Percentiles rank a stretch among this genome's conserved stretches.
These are phyloP conservation scores for Teunomyces pallodes DNA, from an alignment of 805 yeast species.

Conservation along the genomic window DNA sequence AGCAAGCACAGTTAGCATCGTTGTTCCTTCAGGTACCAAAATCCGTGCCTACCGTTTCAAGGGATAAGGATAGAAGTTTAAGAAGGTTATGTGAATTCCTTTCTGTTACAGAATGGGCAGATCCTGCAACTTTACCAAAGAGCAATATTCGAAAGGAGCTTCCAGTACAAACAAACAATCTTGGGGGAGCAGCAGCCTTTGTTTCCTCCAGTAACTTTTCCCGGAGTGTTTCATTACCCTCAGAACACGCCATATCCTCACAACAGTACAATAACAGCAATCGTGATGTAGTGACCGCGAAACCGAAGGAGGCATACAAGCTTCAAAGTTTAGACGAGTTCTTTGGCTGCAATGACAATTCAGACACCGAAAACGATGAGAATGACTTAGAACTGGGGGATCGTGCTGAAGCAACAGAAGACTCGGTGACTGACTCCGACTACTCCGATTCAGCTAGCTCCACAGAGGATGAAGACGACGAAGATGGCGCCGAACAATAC, in stretches of 20 bases:
- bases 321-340: constrained; percentile 86
- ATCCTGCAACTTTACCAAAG: constrained; percentile 26
- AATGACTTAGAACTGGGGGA: constrained; percentile 10
- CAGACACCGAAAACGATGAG: constrained; percentile 16
- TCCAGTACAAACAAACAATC: constrained; percentile 9
- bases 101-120: constrained; percentile 47
- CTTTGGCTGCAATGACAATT: constrained; percentile 44
- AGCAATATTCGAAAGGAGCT: constrained; percentile 29
- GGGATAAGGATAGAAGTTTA: constrained; percentile 1
- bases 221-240: constrained; percentile 18
- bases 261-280: constrained; percentile 7
- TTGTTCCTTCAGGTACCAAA: constrained; percentile 76
- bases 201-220: constrained; percentile 1
- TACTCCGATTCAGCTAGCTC: constrained; percentile 14
- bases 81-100: constrained; percentile 15
- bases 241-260: constrained; percentile 26
- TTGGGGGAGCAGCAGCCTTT: neutral
- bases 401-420: neutral
- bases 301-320: constrained; percentile 40
- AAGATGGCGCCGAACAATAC: constrained; percentile 1
- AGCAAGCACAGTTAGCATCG: constrained; percentile 58
- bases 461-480: constrained; percentile 6
- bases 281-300: neutral
- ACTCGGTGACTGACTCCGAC: constrained; percentile 11
- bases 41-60: constrained; percentile 47